Percentiles rank a stretch among this genome's conserved stretches.
Conservation (phyloP, 2,329 filamentous ascomycete genomes). For the Ceratocystis ficicola region DNA sequence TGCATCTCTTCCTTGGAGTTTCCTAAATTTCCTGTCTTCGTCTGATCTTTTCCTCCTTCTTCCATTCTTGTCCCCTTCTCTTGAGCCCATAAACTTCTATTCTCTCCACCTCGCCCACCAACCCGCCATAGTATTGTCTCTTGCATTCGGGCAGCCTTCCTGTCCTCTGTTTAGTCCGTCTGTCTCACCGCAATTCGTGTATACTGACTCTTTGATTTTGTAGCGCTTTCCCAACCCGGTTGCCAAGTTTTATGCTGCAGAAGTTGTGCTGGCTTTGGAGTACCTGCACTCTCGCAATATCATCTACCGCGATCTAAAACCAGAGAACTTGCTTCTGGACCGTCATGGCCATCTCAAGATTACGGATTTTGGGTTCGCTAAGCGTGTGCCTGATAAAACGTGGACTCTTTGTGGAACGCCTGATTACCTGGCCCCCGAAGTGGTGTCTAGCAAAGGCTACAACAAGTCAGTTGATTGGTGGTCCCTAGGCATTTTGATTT, state of each 20-base stretch:
- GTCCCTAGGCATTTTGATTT: conserved; percentile 96
- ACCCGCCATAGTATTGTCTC: too few species aligned
- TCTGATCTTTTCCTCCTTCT: background rate
- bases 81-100: background rate
- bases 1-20: background rate
- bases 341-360: conserved; percentile 92
- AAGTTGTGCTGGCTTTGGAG: conserved; percentile 89
- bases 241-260: conserved; percentile 96
- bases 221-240: conserved; percentile 97
- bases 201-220: background rate
- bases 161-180: background rate
- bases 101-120: background rate
- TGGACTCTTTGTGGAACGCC: conserved; percentile 98
- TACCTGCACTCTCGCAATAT: conserved; percentile 92
- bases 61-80: background rate
- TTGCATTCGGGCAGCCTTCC: background rate
- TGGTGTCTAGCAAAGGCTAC: conserved; percentile 98
- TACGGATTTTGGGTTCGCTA: conserved; percentile 96
- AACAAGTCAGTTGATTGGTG: conserved; percentile 99
- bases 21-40: conserved; percentile 13
- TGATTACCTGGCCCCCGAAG: conserved; percentile 93
- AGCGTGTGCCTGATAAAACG: conserved; percentile 95
- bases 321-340: conserved; percentile 83
- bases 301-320: conserved; percentile 95
- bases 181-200: background rate